Conservation (phyloP, 2,329 filamentous ascomycete species). For the Epichloe festucae region DNA sequence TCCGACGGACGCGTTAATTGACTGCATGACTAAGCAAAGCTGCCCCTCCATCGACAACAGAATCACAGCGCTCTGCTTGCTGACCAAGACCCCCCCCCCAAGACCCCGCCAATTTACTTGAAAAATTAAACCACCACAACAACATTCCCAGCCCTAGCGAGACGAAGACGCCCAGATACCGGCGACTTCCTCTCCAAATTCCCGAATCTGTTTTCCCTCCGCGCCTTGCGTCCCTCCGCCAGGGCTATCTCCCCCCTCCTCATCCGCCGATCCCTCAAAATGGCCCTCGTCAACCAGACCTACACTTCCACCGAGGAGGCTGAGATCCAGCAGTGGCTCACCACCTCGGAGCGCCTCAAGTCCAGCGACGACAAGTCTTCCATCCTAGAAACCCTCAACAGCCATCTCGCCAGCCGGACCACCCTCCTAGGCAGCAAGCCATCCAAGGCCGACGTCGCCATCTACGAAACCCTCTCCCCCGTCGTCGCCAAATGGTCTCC, state of each 20-base stretch:
- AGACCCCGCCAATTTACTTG: too few species aligned
- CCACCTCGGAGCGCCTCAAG: slow-evolving; percentile 56
- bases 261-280: slow-evolving; percentile 30
- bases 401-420: slow-evolving; percentile 75
- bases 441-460: slow-evolving; percentile 71
- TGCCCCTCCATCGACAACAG: neutral
- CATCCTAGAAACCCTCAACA: slow-evolving; percentile 69
- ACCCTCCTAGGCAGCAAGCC: slow-evolving; percentile 84
- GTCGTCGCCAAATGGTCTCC: slow-evolving; percentile 66
- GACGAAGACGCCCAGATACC: slow-evolving; percentile 1
- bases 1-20: slow-evolving; percentile 4
- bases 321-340: slow-evolving; percentile 83
- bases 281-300: slow-evolving; percentile 54
- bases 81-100: too few species aligned
- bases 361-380: slow-evolving; percentile 45
- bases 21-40: slow-evolving; percentile 3
- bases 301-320: slow-evolving; percentile 71
- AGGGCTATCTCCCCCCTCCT: slow-evolving; percentile 22
- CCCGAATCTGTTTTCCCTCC: slow-evolving; percentile 34
- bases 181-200: slow-evolving; percentile 2
- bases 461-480: slow-evolving; percentile 73
- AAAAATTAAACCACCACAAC: too few species aligned
- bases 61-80: neutral
- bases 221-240: slow-evolving; percentile 18
- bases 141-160: neutral